Evolutionary conservation across 768 basidiomycete species (phyloP).

Genomic region (Psilocybe sp.): DNA sequence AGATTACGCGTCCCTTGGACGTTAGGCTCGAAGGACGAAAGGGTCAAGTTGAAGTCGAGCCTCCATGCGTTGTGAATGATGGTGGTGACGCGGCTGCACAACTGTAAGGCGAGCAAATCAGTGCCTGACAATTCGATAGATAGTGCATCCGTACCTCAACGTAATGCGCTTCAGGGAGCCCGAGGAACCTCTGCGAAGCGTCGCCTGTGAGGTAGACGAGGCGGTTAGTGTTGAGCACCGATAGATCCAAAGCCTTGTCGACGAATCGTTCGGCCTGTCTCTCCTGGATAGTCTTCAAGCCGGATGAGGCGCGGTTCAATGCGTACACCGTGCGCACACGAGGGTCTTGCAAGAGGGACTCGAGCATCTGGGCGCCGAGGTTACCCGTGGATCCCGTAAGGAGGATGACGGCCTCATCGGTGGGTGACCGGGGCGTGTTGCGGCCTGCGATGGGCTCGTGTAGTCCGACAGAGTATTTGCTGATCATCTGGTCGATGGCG

Average conservation of each 20-base stretch:
- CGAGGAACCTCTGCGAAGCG: slow-evolving; percentile 23
- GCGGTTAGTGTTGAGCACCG: slow-evolving; percentile 25
- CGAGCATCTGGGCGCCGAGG: slow-evolving; percentile 35
- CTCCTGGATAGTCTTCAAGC: slow-evolving; percentile 7
- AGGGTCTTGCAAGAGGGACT: slow-evolving; percentile 19
- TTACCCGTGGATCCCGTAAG: slow-evolving; percentile 43
- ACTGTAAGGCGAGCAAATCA: slow-evolving; percentile 11
- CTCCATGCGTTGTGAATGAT: slow-evolving; percentile 48
- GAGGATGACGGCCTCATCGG: slow-evolving; percentile 20
- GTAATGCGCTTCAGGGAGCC: slow-evolving; percentile 21
- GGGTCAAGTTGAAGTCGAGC: slow-evolving; percentile 42
- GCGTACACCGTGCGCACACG: slow-evolving; percentile 26
- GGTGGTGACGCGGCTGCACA: slow-evolving; percentile 25
- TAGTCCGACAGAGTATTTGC: slow-evolving; percentile 11
- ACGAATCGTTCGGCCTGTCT: slow-evolving; percentile 29
- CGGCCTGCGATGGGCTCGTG: neutral
- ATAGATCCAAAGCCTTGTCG: slow-evolving; percentile 29
- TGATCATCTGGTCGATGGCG: slow-evolving; percentile 18
- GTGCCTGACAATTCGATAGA: neutral
- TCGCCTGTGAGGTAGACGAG: slow-evolving; percentile 37
- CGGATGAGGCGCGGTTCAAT: slow-evolving; percentile 24
- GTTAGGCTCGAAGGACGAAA: slow-evolving; percentile 42
- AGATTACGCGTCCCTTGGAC: slow-evolving; percentile 38
- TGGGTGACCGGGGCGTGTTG: neutral
- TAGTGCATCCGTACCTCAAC: slow-evolving; percentile 22